A percentile compares a stretch with the other conserved stretches of the same genome.
Conservation (phyloP, 2,329 filamentous ascomycete genomes). For the Talaromyces marneffei region DNA sequence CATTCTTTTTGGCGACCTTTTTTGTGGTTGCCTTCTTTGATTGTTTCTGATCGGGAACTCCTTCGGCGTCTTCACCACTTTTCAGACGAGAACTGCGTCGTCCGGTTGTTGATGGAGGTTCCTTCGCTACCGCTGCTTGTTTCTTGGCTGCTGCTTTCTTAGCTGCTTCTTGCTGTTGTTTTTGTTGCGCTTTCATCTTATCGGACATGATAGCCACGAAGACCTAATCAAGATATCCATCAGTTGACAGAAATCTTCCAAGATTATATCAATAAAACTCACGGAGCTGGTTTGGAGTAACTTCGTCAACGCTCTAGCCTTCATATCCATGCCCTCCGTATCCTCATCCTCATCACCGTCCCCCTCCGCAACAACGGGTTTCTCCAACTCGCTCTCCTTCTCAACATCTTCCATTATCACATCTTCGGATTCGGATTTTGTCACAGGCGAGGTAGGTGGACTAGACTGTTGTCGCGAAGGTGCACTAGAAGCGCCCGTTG, state of each 20-base stretch:
- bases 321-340: conserved; percentile 38
- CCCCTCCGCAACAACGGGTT: neutral
- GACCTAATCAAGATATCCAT: conserved; percentile 27
- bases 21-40: conserved; percentile 19
- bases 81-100: conserved; percentile 32
- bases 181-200: conserved; percentile 42
- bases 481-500: conserved; percentile 23
- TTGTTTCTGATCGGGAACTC: conserved; percentile 14
- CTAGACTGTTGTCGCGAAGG: conserved; percentile 25
- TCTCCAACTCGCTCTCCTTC: neutral
- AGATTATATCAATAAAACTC: conserved; percentile 11
- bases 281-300: conserved; percentile 43
- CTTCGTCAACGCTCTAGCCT: conserved; percentile 42
- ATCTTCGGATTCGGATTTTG: conserved; percentile 11
- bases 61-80: conserved; percentile 16
- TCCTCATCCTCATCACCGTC: conserved; percentile 12
- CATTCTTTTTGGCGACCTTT: conserved; percentile 26
- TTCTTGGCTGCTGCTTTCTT: conserved; percentile 33
- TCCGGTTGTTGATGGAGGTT: conserved; percentile 16
- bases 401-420: conserved; percentile 7
- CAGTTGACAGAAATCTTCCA: neutral
- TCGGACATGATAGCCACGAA: conserved; percentile 47
- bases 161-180: conserved; percentile 41
- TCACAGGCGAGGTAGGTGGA: conserved; percentile 26
- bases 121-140: conserved; percentile 23